Percentiles rank a stretch among this genome's conserved stretches.
Conservation (phyloP, 306 rosid genomes). For the Ormosia emarginata region DNA sequence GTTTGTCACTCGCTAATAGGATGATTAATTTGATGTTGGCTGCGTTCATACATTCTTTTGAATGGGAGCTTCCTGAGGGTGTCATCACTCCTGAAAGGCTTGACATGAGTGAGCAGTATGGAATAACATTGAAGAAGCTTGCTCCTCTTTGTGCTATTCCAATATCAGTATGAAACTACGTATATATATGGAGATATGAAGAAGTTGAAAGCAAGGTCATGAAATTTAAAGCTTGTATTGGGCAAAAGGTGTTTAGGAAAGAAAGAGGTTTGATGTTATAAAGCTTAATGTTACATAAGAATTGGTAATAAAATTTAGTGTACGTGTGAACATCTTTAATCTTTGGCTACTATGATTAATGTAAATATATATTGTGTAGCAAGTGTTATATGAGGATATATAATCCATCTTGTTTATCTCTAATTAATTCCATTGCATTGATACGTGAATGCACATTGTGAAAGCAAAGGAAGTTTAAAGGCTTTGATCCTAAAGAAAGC, state of each 20-base stretch:
- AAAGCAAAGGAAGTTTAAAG: too few species aligned
- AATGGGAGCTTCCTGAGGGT: slow-evolving; percentile 55
- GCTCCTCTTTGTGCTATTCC: slow-evolving; percentile 49
- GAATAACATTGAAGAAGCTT: slow-evolving; percentile 56
- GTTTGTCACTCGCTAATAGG: slow-evolving; percentile 47
- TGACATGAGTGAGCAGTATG: slow-evolving; percentile 58
- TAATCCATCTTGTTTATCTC: too few species aligned
- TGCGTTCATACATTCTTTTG: slow-evolving; percentile 43
- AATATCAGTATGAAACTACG: not conserved
- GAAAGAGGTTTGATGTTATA: not conserved
- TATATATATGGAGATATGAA: too few species aligned
- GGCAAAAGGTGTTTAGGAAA: not conserved
- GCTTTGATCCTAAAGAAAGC: too few species aligned
- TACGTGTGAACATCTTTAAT: too few species aligned
- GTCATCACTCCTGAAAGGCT: slow-evolving; percentile 25
- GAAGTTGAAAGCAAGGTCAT: not conserved
- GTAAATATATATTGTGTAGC: too few species aligned
- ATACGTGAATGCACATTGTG: too few species aligned
- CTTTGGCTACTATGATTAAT: too few species aligned
- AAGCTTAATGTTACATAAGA: not conserved
- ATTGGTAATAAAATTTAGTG: not conserved
- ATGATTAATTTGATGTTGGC: slow-evolving; percentile 54
- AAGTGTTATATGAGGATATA: too few species aligned
- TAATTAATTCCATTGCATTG: too few species aligned
- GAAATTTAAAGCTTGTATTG: not conserved